These are phyloP conservation scores for Dothistroma septosporum DNA, from an alignment of 2,329 filamentous ascomycete genomes.

Conservation along the genomic window DNA sequence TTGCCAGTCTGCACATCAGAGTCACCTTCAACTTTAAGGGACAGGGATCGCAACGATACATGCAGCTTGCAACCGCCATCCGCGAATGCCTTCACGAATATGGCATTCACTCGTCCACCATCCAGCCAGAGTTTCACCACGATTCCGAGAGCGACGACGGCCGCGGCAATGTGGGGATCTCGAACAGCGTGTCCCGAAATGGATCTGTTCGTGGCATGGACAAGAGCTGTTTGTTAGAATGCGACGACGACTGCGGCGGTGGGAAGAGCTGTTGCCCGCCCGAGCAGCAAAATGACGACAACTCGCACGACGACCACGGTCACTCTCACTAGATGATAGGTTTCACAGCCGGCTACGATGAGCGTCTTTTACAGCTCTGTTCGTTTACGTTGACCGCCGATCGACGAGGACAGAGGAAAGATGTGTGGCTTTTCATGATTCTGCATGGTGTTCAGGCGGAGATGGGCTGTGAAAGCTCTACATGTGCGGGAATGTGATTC, in stretches of 20 bases:
- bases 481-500: background rate
- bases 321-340: slow-evolving; percentile 18
- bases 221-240: slow-evolving; percentile 43
- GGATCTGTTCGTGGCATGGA: slow-evolving; percentile 32
- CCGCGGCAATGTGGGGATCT: slow-evolving; percentile 20
- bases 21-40: slow-evolving; percentile 85
- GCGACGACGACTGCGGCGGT: slow-evolving; percentile 41
- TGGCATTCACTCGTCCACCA: slow-evolving; percentile 94
- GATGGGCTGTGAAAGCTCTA: background rate
- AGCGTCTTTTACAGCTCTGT: background rate
- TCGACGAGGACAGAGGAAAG: background rate
- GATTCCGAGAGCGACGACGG: slow-evolving; percentile 35
- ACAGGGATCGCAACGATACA: slow-evolving; percentile 71
- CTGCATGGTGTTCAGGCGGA: slow-evolving; percentile 1
- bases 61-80: slow-evolving; percentile 79
- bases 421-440: background rate
- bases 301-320: slow-evolving; percentile 13
- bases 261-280: slow-evolving; percentile 42
- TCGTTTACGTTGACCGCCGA: slow-evolving; percentile 1
- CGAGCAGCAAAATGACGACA: slow-evolving; percentile 12
- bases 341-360: background rate
- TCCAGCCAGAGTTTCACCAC: slow-evolving; percentile 75
- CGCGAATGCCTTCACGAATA: slow-evolving; percentile 88
- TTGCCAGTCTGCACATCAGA: slow-evolving; percentile 90
- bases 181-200: slow-evolving; percentile 22